phyloP scores from a whole-genome alignment of 2,329 filamentous ascomycete species.

The Falciphora oryzae region DNA sequence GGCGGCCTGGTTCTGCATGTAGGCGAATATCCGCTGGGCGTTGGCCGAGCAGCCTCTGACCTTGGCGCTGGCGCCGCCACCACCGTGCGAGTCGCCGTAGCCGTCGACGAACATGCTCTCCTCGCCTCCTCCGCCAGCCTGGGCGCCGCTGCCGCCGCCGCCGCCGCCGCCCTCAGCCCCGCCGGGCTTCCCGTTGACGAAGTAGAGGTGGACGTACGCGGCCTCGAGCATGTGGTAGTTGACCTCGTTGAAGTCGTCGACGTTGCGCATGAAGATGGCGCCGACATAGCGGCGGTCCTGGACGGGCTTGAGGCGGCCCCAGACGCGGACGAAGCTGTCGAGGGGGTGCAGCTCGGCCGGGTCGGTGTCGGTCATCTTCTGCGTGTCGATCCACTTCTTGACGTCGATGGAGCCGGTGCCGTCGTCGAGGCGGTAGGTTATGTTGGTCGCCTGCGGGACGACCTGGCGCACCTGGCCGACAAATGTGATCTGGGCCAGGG shows the following conservation, averaged over 20 bases:
- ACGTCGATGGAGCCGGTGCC: constrained; percentile 90
- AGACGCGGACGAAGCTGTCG: constrained; percentile 79
- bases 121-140: constrained; percentile 32
- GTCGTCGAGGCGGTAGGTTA: constrained; percentile 90
- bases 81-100: constrained; percentile 32
- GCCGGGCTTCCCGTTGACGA: constrained; percentile 61
- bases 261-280: constrained; percentile 72
- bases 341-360: constrained; percentile 48
- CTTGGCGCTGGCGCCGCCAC: constrained; percentile 30
- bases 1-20: constrained; percentile 60
- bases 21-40: constrained; percentile 66
- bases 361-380: constrained; percentile 43
- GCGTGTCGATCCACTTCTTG: constrained; percentile 75
- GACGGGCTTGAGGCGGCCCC: constrained; percentile 78
- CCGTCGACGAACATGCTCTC: constrained; percentile 53
- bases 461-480: constrained; percentile 88
- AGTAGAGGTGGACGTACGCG: constrained; percentile 79
- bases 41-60: constrained; percentile 43
- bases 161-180: constrained; percentile 28
- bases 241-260: constrained; percentile 86
- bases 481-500: constrained; percentile 73
- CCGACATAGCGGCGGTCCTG: constrained; percentile 77
- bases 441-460: constrained; percentile 80
- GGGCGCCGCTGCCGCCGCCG: constrained; percentile 26
- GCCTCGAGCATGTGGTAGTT: constrained; percentile 89